Evolutionary conservation across 2,329 filamentous ascomycete species (phyloP).

Genomic region (Fusarium nematophilum): DNA sequence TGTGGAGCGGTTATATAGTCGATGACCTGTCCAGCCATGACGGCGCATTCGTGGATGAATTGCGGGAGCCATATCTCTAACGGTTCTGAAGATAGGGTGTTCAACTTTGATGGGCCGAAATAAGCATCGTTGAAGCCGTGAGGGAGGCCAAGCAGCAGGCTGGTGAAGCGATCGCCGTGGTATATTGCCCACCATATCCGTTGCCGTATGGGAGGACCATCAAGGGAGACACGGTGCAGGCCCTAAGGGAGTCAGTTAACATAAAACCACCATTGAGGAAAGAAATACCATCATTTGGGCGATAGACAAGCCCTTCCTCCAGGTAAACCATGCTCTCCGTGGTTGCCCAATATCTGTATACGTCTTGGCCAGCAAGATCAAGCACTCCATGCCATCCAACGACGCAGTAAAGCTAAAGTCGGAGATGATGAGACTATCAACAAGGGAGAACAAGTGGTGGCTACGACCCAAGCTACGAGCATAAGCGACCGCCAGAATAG

Average conservation of each 20-base stretch:
- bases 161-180: conserved; percentile 54
- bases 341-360: conserved; percentile 58
- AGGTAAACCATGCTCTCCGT: conserved; percentile 54
- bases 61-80: not conserved
- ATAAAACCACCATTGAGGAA: too few species aligned
- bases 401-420: conserved; percentile 54
- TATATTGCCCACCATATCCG: conserved; percentile 35
- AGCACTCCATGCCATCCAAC: conserved; percentile 55
- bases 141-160: conserved; percentile 57
- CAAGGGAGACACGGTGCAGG: too few species aligned
- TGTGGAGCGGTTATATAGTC: conserved; percentile 49
- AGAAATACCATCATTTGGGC: conserved; percentile 56
- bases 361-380: conserved; percentile 55
- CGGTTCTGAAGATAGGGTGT: too few species aligned
- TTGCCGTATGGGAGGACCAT: too few species aligned
- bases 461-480: conserved; percentile 48
- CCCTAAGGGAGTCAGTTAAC: too few species aligned
- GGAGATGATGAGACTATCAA: conserved; percentile 54
- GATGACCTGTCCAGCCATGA: conserved; percentile 55
- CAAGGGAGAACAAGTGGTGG: conserved; percentile 48
- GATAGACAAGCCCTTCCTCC: conserved; percentile 54
- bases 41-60: conserved; percentile 40
- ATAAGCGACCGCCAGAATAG: conserved; percentile 51
- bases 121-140: conserved; percentile 51
- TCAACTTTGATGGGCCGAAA: too few species aligned